Evolutionary conservation across 768 basidiomycete species (phyloP), one percentile per base, ranked within the genome.

Genomic region (Boletus rubescentipes): DNA sequence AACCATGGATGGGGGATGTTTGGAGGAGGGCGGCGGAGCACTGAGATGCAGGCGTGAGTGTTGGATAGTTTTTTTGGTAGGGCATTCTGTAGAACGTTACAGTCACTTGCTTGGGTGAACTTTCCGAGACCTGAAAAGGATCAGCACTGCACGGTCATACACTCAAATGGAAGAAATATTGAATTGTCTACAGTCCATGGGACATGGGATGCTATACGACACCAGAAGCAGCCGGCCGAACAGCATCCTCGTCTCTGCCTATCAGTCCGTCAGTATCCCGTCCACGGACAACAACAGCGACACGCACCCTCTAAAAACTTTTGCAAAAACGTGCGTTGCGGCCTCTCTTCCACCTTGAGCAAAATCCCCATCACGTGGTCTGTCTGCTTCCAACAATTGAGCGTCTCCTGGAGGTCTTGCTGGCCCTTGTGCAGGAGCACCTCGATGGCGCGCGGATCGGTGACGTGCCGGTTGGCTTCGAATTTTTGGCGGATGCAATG

Each of bases 321-420:
- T 72, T 92, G 82, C 78, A 93, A 73, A 68, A 93, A 93, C 20
- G 86, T 81, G 50, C 76, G 70, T 53, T 69, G 73, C 6, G 75
- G 75, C 54, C 79, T 77, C 49, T 79, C 73, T 1, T 77, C 72
- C 50, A 67, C 59, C 56, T 79, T 69, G 54, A 91, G 70, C 46
- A 92, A 67, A 32, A 89, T 80, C 3, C 89, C 90, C 70, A 85
- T 72, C 30, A 93, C 75, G 65, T 93, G 91, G 56, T 91, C 88
- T 39, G 77, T 80, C 76, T 91, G 89, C 67, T 94, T 94, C 94
- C 94, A 98, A 63, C 81, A 83, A 67, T 98, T 98, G 79, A 97
- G 78, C 48, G 88, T 87, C 78, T 98, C 96, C 77, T 98, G 96
- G 66, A 85, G 91, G 61, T 98, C 93, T 74, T 85, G 88, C 58